A percentile compares a stretch with the other conserved stretches of the same genome.
phyloP scores from a whole-genome alignment of 176 grass and related monocot species.

The Oryza brachyantha region DNA sequence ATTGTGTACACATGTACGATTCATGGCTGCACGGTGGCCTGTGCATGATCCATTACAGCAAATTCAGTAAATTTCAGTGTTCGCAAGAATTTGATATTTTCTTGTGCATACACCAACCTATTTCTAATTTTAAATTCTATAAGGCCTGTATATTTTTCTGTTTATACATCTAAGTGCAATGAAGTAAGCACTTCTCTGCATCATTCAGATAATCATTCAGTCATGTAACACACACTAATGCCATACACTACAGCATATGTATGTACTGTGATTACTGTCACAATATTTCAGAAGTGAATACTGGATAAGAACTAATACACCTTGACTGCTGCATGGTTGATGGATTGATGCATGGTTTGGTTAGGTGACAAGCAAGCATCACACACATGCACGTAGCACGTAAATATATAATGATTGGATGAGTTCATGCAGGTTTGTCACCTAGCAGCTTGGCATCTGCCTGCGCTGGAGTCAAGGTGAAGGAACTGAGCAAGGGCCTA shows the following conservation, averaged over 20 bases:
- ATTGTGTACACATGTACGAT: background rate
- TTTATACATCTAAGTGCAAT: background rate
- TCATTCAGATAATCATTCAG: background rate
- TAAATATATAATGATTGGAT: conserved; percentile 37
- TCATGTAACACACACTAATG: background rate
- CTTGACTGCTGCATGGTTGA: background rate
- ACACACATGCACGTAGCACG: background rate
- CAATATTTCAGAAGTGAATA: conserved; percentile 16
- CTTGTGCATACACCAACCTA: background rate
- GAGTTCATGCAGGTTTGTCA: conserved; percentile 35
- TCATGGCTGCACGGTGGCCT: background rate
- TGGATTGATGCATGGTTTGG: conserved; percentile 1
- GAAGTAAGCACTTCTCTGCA: background rate
- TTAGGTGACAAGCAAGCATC: conserved; percentile 30
- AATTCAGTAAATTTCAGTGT: no score
- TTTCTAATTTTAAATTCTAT: background rate
- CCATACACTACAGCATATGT: background rate
- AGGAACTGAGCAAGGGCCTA: conserved; percentile 17
- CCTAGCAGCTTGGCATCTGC: conserved; percentile 28
- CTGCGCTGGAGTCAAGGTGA: conserved; percentile 13
- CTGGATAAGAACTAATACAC: background rate
- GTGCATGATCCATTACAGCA: background rate
- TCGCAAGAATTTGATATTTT: background rate
- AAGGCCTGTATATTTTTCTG: background rate
- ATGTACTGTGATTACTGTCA: background rate